Base-by-base conservation (phyloP, 225 moss, liverwort and hornwort species). In the Ulota crispa region DNA sequence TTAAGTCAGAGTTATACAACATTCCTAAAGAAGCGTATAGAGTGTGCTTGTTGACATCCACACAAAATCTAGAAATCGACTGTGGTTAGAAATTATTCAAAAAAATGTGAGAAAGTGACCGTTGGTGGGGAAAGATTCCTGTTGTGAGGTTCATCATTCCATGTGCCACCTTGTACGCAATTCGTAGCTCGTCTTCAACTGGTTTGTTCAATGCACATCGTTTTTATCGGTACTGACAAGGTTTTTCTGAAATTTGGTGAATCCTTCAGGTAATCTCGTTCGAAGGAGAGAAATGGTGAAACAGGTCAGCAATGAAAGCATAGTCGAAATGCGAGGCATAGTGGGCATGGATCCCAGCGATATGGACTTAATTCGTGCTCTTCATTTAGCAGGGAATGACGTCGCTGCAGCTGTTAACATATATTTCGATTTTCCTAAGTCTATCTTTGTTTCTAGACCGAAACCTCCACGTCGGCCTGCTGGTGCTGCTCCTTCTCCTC, bases 361-460 rank as follows among this genome's bases (percentile, higher is more conserved):
- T 28, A 96, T 93, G 94, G 94, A 96, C 64, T 80, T 96, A 23
- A 94, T 96, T 78, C 94, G 94, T 70, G 94, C 96, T 24, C 91
- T 96, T 18, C 92, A 94, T 77, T 89, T 94, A 78, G 91, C 94
- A 43, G 92, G 90, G 81, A 94, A 96, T 55, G 89, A 96, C 67
- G 89, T 96, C 24, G 83, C 92, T 36, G 86, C 92, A 23, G 96
- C 96, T 65, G 80, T 93, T 31, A 94, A 96, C 63, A 96, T 96
- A 15, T 75, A 89, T 37, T 94, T 96, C 39, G 96, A 96, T 68
- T 85, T 90, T 45, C 92, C 93, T 60, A 86, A 92, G 85, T 79
- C 90, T 73, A 82, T 72, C 56, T 79, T 60, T 73, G 47, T 27
- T 26, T 24, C 60, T 41, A 77, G 78, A 28, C 77, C 64, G 39